These are phyloP conservation scores for Boletus smithii DNA, from an alignment of 1,284 basidiomycete species.

Conservation along the genomic window DNA sequence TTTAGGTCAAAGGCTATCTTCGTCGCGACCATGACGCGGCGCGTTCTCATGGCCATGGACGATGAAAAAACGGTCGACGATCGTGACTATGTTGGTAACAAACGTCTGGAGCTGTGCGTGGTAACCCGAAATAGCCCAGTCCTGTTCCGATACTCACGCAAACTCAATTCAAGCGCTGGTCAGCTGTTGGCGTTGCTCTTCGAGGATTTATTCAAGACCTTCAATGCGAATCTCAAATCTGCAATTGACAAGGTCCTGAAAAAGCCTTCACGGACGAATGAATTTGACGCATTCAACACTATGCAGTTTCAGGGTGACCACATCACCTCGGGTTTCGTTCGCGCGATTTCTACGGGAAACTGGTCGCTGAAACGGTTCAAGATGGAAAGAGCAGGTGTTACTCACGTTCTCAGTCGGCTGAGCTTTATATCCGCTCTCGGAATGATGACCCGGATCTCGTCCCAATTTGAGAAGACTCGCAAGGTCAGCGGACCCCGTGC, in stretches of 20 bases:
- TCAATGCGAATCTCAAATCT: constrained; percentile 94
- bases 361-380: constrained; percentile 99
- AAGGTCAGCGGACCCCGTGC: constrained; percentile 98
- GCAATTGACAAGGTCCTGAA: constrained; percentile 98
- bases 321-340: constrained; percentile 94
- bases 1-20: constrained; percentile 96
- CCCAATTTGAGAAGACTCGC: constrained; percentile 98
- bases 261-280: constrained; percentile 91
- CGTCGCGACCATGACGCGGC: constrained; percentile 95
- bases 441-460: constrained; percentile 99
- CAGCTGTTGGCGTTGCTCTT: constrained; percentile 95
- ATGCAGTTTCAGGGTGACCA: constrained; percentile 93
- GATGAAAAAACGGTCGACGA: constrained; percentile 98
- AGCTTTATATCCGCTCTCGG: constrained; percentile 97
- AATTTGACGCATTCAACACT: constrained; percentile 94
- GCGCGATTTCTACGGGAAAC: constrained; percentile 98
- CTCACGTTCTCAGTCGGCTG: constrained; percentile 93
- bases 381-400: constrained; percentile 99
- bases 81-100: constrained; percentile 99
- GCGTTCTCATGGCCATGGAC: constrained; percentile 95
- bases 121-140: neutral
- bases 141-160: constrained; percentile 13
- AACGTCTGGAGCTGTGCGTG: constrained; percentile 91
- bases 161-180: constrained; percentile 68
- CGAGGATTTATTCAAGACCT: constrained; percentile 99